phyloP scores from a whole-genome alignment of 495 filamentous ascomycete genomes.

The Neurospora africana region DNA sequence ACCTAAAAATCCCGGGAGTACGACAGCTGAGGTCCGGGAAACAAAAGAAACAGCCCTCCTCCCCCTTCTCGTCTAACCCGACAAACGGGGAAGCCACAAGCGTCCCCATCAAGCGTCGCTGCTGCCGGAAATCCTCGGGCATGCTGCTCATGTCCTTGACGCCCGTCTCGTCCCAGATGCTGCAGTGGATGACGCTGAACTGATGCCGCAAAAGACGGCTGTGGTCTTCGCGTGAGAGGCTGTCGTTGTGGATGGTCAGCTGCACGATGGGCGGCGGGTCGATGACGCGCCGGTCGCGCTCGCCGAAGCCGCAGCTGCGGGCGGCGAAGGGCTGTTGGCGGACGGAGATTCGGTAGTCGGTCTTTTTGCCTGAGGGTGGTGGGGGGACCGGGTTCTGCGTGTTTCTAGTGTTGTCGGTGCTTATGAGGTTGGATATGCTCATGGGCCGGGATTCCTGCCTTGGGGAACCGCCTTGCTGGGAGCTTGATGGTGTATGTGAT shows the following conservation, averaged over 20 bases:
- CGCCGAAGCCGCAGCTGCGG: conserved; percentile 87
- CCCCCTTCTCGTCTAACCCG: conserved; percentile 51
- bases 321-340: conserved; percentile 88
- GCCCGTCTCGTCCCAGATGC: conserved; percentile 53
- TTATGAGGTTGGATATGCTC: conserved; percentile 36
- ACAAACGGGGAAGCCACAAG: conserved; percentile 67
- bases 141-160: conserved; percentile 49
- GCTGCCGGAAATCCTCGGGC: conserved; percentile 46
- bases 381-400: conserved; percentile 16
- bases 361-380: conserved; percentile 4
- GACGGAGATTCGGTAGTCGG: conserved; percentile 47
- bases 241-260: conserved; percentile 60
- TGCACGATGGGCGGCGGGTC: conserved; percentile 94
- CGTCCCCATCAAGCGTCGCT: conserved; percentile 68
- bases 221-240: conserved; percentile 40
- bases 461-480: conserved; percentile 17
- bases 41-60: conserved; percentile 80
- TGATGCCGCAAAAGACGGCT: conserved; percentile 56
- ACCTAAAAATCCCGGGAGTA: conserved; percentile 68
- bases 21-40: conserved; percentile 92
- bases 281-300: conserved; percentile 84
- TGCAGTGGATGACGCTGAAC: conserved; percentile 77
- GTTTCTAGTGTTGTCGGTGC: conserved; percentile 20
- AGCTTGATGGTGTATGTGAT: conserved; percentile 18
- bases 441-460: conserved; percentile 29